Base-by-base conservation (phyloP, 2,329 filamentous ascomycete genomes). In the Aspergillus amoenus region DNA sequence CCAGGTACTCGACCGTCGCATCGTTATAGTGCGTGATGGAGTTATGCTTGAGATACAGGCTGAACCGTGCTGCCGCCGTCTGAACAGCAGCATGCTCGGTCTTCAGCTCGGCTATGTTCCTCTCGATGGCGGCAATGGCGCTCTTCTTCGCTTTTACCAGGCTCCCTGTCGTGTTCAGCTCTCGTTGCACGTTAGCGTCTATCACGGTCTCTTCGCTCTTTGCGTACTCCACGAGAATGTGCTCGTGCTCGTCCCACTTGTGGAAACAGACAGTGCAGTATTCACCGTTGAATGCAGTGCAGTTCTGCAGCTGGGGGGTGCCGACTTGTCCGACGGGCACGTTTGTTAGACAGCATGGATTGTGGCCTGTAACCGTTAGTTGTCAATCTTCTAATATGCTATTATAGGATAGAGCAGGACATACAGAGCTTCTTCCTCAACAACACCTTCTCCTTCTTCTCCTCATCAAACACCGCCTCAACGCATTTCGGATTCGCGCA, bases 11-110 rank as follows among this genome's bases (percentile, higher is more conserved):
- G 17, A 55, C 41, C 3, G 52, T 55, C 15, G 53, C 53, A 5
- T 55, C 53, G n/a, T 55, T 55, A 12, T 55, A 55, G 22, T 55
- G 53, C 15, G 53, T 55, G 30, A 55, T 55, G 2, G 53, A 50
- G 22, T 55, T 55, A 5, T 55, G 17, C 21, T 55, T 55, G 9
- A 55, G 53, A 15, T 55, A 55, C 17, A 55, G 53, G 13, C 46
- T 50, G 32, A 55, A 50, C 22, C 32, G 37, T 4, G 45, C 53
- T 0, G 53, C 53, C 6, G 46, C 45, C 2, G 30, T 50, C 30
- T 55, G 53, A 0, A 55, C 46, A 17, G 44, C 21, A 17, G 12
- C 27, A 39, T 55, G 53, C 18, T 55, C 53, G 30, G 44, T 17
- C 39, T 49, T 49, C 12, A 55, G 17, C 24, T 55, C 52, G 12